A percentile compares a stretch with the other conserved stretches of the same genome.
Conservation (phyloP, 371 early-diverging fungal genomes). For the Apophysomyces variabilis region DNA sequence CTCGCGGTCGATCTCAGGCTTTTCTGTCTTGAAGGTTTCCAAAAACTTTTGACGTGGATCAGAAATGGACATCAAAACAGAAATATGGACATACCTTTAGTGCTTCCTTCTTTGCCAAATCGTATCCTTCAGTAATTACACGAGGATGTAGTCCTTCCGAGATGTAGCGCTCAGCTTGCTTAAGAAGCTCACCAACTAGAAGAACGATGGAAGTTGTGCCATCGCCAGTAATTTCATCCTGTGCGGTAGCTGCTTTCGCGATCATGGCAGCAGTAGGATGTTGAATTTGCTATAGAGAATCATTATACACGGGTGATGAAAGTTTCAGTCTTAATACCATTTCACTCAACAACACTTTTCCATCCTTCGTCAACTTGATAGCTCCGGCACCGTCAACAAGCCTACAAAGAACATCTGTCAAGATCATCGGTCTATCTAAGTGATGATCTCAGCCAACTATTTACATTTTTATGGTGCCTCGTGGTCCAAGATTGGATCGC, state of each 20-base stretch:
- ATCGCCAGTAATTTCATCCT: slow-evolving; percentile 99
- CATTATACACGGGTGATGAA: slow-evolving; percentile 13
- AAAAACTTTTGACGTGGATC: slow-evolving; percentile 70
- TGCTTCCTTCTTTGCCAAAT: slow-evolving; percentile 94
- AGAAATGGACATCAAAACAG: neutral
- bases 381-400: slow-evolving; percentile 96
- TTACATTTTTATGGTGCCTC: slow-evolving; percentile 99
- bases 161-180: slow-evolving; percentile 94
- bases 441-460: slow-evolving; percentile 10
- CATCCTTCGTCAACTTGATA: slow-evolving; percentile 97
- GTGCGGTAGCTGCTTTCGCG: slow-evolving; percentile 98
- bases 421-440: neutral
- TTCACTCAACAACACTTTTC: slow-evolving; percentile 95
- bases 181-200: slow-evolving; percentile 96
- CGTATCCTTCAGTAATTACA: slow-evolving; percentile 96
- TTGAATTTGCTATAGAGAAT: slow-evolving; percentile 92
- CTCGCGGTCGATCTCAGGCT: slow-evolving; percentile 87
- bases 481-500: slow-evolving; percentile 97
- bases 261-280: slow-evolving; percentile 99
- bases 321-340: slow-evolving; percentile 70
- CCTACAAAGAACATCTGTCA: slow-evolving; percentile 52
- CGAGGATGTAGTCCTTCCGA: slow-evolving; percentile 98
- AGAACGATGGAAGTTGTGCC: slow-evolving; percentile 98
- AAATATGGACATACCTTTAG: slow-evolving; percentile 60
- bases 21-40: slow-evolving; percentile 76